Evolutionary conservation across 129 eudicot species (phyloP), one percentile per base, ranked within the genome.

Genomic region (Glebionis coronaria): DNA sequence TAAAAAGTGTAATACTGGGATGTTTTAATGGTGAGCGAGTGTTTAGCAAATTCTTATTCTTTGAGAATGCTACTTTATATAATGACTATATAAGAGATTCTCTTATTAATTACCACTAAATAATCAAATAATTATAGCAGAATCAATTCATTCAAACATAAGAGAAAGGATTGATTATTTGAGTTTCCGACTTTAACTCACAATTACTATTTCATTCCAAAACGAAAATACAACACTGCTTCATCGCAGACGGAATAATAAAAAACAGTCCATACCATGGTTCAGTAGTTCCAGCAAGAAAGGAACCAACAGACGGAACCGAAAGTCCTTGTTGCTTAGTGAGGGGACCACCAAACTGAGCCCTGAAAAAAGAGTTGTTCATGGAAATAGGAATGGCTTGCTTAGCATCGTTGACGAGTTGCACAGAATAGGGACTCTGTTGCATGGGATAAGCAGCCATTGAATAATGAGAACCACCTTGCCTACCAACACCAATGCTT

Each of bases 281-380:
- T 46, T 86, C 90, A 12, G 87, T 89, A 74, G 85, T 66, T 63
- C 90, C 87, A 70, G 81, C 84, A 70, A 76, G 75, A 61, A 84
- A 54, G 45, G 87, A 69, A 49, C 84, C 80, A 9, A 50, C 12
- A 65, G 86, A 64, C 31, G 89, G 84, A 75, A 76, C 58, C 42
- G 83, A 81, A 67, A 71, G 60, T 14, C 82, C 94, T 19, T 76
- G 90, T 46, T 84, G 85, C 79, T 81, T 88, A 23, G 68, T 31
- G 58, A 75, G 74, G 28, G 87, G 76, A 81, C 76, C 80, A 67
- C 70, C 51, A 66, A 82, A 81, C 23, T 83, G 88, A 57, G 81
- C 46, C 73, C 81, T 80, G 51, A 77, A 76, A 70, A 79, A 80
- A 5, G 85, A 84, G 46, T 70, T 50, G 71, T 56, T 85, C 81